phyloP scores from a whole-genome alignment of 345 rosid species.

The Syzygium grande region DNA sequence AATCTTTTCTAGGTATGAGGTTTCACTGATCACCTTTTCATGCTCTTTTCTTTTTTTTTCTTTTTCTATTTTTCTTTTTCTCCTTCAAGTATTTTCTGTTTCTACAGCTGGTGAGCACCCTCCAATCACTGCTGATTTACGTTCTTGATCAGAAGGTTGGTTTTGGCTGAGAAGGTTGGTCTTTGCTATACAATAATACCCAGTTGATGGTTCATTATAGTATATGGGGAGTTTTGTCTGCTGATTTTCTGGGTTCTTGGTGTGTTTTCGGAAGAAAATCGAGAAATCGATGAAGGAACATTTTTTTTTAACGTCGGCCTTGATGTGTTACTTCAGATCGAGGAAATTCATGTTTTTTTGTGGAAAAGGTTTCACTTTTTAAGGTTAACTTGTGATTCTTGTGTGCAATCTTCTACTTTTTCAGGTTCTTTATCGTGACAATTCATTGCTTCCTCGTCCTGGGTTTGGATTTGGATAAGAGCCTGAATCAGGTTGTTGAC shows the following conservation, averaged over 20 bases:
- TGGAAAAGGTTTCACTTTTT: slow-evolving; percentile 18
- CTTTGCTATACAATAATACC: neutral
- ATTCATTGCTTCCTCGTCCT: slow-evolving; percentile 10
- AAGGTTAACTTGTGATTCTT: slow-evolving; percentile 19
- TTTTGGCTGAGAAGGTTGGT: neutral
- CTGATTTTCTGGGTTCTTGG: neutral
- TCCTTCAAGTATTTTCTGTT: slow-evolving; percentile 11
- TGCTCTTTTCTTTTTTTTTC: neutral
- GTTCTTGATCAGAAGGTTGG: neutral
- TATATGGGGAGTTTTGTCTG: neutral
- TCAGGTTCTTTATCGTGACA: slow-evolving; percentile 19
- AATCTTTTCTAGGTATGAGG: neutral
- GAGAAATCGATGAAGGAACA: slow-evolving; percentile 7
- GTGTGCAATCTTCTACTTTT: slow-evolving; percentile 11
- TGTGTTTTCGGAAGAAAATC: neutral
- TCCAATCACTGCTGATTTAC: neutral
- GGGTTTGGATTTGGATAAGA: slow-evolving; percentile 7
- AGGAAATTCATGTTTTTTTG: slow-evolving; percentile 27
- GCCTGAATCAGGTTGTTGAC: slow-evolving; percentile 13
- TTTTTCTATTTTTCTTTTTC: neutral
- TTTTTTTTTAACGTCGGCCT: slow-evolving; percentile 16
- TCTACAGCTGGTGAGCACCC: slow-evolving; percentile 22
- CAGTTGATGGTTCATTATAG: neutral
- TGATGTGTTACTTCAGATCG: slow-evolving; percentile 46
- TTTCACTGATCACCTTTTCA: neutral